These are phyloP conservation scores for Aspergillus viridinutans DNA, from an alignment of 2,329 filamentous ascomycete genomes.

Conservation along the genomic window DNA sequence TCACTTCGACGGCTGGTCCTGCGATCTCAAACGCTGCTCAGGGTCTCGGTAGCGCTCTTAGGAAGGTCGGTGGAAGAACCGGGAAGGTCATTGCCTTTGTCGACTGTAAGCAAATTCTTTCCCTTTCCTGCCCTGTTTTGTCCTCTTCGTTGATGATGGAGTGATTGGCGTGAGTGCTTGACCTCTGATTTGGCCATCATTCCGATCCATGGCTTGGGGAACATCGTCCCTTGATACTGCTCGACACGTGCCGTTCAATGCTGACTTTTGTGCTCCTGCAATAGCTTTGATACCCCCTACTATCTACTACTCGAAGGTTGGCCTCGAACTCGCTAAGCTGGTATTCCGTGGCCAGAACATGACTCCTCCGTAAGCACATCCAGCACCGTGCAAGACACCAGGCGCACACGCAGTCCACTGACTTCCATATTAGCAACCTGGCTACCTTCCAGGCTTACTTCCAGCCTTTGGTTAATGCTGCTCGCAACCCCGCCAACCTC, in stretches of 20 bases:
- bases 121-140: conserved; percentile 1
- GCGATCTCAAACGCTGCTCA: conserved; percentile 70
- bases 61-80: conserved; percentile 77
- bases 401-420: conserved; percentile 9
- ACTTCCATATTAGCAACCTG: conserved; percentile 56
- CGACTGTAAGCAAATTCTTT: conserved; percentile 65
- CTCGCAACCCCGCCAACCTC: conserved; percentile 66
- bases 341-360: conserved; percentile 87
- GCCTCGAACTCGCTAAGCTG: conserved; percentile 79
- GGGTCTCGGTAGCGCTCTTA: conserved; percentile 61
- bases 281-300: conserved; percentile 79
- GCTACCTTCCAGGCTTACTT: conserved; percentile 84
- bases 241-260: conserved; percentile 1
- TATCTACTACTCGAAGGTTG: conserved; percentile 89
- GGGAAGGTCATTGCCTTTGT: conserved; percentile 73
- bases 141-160: neutral
- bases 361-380: conserved; percentile 77
- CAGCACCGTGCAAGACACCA: neutral
- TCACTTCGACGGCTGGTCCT: conserved; percentile 73
- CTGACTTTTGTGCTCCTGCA: conserved; percentile 20
- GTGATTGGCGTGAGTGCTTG: neutral
- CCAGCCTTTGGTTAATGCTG: conserved; percentile 65
- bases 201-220: neutral
- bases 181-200: neutral
- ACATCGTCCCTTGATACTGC: neutral